Evolutionary conservation across 495 filamentous ascomycete species (phyloP).

Genomic region (Aspergillus indologenus): DNA sequence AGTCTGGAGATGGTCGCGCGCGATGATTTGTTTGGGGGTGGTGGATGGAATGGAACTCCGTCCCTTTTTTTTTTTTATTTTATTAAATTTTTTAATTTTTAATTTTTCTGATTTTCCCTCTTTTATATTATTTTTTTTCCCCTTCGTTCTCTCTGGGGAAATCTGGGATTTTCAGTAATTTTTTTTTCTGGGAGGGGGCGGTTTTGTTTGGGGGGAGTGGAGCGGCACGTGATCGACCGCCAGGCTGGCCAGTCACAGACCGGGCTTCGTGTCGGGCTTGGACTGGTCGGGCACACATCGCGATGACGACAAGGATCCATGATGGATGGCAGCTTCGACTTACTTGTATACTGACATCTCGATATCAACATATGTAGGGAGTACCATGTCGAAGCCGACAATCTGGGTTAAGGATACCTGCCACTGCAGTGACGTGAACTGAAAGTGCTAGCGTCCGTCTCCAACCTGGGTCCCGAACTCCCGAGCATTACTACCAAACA

Average conservation of each 20-base stretch:
- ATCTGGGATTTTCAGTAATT: constrained; percentile 18
- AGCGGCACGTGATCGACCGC: constrained; percentile 18
- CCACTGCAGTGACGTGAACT: too few species aligned
- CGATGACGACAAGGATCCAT: not conserved
- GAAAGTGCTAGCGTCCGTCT: not conserved
- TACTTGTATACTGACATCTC: too few species aligned
- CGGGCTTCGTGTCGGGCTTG: not conserved
- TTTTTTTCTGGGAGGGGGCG: constrained; percentile 6
- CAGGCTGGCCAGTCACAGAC: constrained; percentile 17
- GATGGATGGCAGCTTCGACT: too few species aligned
- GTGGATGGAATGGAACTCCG: constrained; percentile 18
- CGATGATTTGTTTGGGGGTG: constrained; percentile 19
- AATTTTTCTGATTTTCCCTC: constrained; percentile 21
- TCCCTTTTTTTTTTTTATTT: constrained; percentile 22
- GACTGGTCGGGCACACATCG: not conserved
- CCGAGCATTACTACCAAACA: not conserved
- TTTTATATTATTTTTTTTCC: constrained; percentile 21
- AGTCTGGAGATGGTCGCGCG: constrained; percentile 13
- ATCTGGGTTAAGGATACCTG: too few species aligned
- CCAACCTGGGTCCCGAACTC: too few species aligned
- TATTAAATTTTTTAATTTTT: constrained; percentile 19
- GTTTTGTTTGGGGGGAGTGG: constrained; percentile 15
- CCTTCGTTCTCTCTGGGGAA: constrained; percentile 19
- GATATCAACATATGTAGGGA: too few species aligned
- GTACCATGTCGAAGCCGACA: too few species aligned